A percentile compares a stretch with the other conserved stretches of the same genome.
Conservation (phyloP, 164 flowering plant species). For the Berberis vulgaris region DNA sequence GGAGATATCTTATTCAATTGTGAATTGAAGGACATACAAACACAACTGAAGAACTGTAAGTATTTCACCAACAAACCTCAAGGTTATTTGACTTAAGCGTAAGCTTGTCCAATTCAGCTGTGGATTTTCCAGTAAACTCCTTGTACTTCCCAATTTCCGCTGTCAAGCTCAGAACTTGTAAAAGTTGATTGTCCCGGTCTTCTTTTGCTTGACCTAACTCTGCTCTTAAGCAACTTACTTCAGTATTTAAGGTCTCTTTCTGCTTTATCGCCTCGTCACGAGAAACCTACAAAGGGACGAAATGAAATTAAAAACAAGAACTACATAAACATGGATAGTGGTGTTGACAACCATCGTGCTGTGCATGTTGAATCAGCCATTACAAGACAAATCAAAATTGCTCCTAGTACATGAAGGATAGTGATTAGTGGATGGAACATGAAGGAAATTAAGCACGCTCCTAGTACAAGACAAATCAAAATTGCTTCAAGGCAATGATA, state of each 20-base stretch:
- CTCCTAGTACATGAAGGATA: no score
- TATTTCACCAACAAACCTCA: slow-evolving; percentile 42
- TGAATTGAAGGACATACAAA: no score
- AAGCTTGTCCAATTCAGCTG: slow-evolving; percentile 37
- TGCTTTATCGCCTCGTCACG: slow-evolving; percentile 44
- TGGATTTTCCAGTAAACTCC: slow-evolving; percentile 47
- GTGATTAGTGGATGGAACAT: no score
- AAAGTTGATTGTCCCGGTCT: slow-evolving; percentile 45
- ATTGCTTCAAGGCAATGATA: no score
- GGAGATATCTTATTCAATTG: no score
- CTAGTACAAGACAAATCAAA: no score
- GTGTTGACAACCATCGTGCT: no score
- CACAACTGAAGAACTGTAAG: no score
- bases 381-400: no score
- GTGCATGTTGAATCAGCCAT: no score
- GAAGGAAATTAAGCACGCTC: no score
- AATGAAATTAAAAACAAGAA: neutral
- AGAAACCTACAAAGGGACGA: slow-evolving; percentile 29
- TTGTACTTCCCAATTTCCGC: slow-evolving; percentile 36
- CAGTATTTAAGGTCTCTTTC: slow-evolving; percentile 36
- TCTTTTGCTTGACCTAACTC: slow-evolving; percentile 57
- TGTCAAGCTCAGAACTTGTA: slow-evolving; percentile 28
- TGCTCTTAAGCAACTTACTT: slow-evolving; percentile 32
- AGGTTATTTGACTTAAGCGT: slow-evolving; percentile 32
- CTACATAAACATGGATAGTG: no score